A percentile compares a stretch with the other conserved stretches of the same genome.
Conservation (phyloP, 2,329 filamentous ascomycete genomes). For the Neofusicoccum cordaticola region DNA sequence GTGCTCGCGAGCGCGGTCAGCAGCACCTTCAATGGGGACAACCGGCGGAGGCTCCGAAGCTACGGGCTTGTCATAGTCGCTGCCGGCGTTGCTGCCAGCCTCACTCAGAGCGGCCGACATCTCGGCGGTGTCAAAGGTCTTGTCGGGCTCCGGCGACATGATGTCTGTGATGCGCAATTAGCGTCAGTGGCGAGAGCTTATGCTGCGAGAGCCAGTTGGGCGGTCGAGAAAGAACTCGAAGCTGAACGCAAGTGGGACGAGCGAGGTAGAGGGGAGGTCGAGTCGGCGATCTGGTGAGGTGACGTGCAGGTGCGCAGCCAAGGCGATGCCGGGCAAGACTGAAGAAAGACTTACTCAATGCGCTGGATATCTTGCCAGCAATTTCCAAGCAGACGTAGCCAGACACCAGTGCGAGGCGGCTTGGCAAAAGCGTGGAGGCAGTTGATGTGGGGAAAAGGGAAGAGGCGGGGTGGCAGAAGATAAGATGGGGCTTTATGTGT, state of each 20-base stretch:
- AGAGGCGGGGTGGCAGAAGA: not conserved
- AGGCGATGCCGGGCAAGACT: not conserved
- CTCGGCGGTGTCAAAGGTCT: conserved; percentile 21
- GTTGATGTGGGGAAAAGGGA: not conserved
- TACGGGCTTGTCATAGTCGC: conserved; percentile 25
- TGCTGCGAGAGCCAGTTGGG: not conserved
- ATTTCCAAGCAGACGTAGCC: not conserved
- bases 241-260: not conserved
- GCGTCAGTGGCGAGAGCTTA: not conserved
- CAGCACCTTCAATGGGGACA: conserved; percentile 6
- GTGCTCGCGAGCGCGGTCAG: conserved; percentile 16
- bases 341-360: too few species aligned
- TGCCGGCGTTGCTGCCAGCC: conserved; percentile 9
- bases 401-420: not conserved
- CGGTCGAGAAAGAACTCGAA: not conserved
- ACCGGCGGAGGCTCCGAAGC: conserved; percentile 24
- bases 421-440: too few species aligned
- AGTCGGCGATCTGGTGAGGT: too few species aligned
- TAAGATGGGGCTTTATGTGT: not conserved
- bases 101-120: conserved; percentile 24
- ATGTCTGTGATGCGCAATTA: not conserved
- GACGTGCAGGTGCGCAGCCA: not conserved
- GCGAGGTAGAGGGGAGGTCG: too few species aligned
- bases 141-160: conserved; percentile 10
- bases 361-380: not conserved